These are phyloP conservation scores for Platanus orientalis DNA, from an alignment of 164 flowering plant genomes.

Conservation along the genomic window DNA sequence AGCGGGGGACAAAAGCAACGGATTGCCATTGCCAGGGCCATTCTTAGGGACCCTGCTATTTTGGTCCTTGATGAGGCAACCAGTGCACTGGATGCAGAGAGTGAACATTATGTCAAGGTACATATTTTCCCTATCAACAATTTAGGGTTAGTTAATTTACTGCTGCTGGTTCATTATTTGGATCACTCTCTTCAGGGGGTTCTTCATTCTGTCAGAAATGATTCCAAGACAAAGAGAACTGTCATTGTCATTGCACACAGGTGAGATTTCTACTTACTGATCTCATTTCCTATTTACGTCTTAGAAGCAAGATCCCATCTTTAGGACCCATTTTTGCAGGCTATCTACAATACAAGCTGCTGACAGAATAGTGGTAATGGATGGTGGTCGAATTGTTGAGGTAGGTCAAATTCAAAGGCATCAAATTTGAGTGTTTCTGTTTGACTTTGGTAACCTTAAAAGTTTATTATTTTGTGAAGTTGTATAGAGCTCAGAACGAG, in stretches of 20 bases:
- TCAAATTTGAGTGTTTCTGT: too few species aligned
- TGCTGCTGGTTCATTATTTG: neutral
- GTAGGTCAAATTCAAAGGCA: conserved; percentile 35
- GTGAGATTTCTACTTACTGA: conserved; percentile 24
- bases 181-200: conserved; percentile 50
- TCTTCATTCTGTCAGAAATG: conserved; percentile 60
- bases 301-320: neutral
- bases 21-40: conserved; percentile 90
- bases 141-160: neutral
- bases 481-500: neutral
- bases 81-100: conserved; percentile 94
- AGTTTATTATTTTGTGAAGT: neutral
- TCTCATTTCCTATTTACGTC: neutral
- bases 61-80: conserved; percentile 97
- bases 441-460: neutral
- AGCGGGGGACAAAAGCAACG: conserved; percentile 99
- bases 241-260: conserved; percentile 89
- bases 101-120: conserved; percentile 87
- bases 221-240: conserved; percentile 51
- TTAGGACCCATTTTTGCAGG: conserved; percentile 32
- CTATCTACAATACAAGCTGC: conserved; percentile 92
- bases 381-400: conserved; percentile 73
- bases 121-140: neutral
- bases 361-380: conserved; percentile 85
- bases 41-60: conserved; percentile 79